These are phyloP conservation scores for Elaeagnus macrophylla DNA, from an alignment of 306 rosid genomes.

Conservation along the genomic window DNA sequence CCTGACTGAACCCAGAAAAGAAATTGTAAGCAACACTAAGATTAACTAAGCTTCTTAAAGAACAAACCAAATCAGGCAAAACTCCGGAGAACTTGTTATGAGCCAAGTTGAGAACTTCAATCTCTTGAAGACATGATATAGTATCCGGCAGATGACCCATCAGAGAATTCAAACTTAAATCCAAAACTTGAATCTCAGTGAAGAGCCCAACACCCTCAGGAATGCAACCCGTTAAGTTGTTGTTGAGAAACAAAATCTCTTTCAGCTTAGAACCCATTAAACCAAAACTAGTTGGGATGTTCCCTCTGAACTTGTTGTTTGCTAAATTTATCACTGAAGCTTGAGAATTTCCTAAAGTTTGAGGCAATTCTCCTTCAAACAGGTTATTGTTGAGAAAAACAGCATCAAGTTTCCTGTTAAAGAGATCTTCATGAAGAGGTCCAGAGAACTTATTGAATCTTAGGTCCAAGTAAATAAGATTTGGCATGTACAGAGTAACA, in stretches of 20 bases:
- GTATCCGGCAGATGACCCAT: slow-evolving; percentile 92
- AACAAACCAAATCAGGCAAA: slow-evolving; percentile 69
- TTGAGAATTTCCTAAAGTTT: slow-evolving; percentile 75
- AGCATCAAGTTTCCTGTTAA: slow-evolving; percentile 68
- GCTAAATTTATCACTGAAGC: slow-evolving; percentile 92
- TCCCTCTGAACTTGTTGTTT: slow-evolving; percentile 63
- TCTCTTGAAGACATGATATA: slow-evolving; percentile 61
- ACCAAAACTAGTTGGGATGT: slow-evolving; percentile 69
- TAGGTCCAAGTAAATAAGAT: slow-evolving; percentile 73
- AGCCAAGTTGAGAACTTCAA: slow-evolving; percentile 76
- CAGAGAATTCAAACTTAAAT: slow-evolving; percentile 71
- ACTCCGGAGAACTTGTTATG: slow-evolving; percentile 89
- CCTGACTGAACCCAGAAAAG: slow-evolving; percentile 89
- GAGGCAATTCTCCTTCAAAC: slow-evolving; percentile 74
- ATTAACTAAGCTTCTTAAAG: slow-evolving; percentile 56
- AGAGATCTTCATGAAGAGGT: slow-evolving; percentile 54
- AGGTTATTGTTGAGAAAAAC: slow-evolving; percentile 75
- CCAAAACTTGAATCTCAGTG: slow-evolving; percentile 79
- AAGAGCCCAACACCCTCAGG: slow-evolving; percentile 89
- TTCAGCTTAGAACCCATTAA: slow-evolving; percentile 55
- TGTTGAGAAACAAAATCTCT: slow-evolving; percentile 82
- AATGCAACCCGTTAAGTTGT: slow-evolving; percentile 76
- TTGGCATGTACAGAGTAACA: slow-evolving; percentile 52
- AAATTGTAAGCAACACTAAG: slow-evolving; percentile 80
- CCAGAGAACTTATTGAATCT: slow-evolving; percentile 80